These are phyloP conservation scores for Benincasa hispida DNA, from an alignment of 306 rosid genomes.

Conservation along the genomic window DNA sequence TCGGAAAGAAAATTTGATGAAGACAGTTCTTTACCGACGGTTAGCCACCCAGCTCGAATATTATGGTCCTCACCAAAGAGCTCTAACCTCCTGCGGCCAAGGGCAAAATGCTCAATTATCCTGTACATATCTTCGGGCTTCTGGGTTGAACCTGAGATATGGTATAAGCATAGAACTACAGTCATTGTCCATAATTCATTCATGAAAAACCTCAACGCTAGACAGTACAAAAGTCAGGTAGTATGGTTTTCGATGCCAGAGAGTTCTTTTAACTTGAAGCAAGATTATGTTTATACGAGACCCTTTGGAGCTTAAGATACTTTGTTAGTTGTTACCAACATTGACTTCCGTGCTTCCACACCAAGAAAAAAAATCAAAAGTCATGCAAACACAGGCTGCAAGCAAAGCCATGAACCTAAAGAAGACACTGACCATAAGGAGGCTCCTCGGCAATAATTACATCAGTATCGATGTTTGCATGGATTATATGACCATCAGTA, in stretches of 20 bases:
- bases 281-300: background rate
- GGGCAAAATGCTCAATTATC: conserved; percentile 97
- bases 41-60: conserved; percentile 92
- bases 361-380: conserved; percentile 4
- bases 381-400: background rate
- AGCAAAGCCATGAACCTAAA: background rate
- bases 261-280: background rate
- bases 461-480: conserved; percentile 97
- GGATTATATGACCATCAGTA: conserved; percentile 98
- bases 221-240: background rate
- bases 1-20: conserved; percentile 73
- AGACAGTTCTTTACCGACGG: conserved; percentile 68
- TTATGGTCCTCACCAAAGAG: conserved; percentile 98
- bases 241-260: background rate
- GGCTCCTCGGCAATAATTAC: conserved; percentile 98
- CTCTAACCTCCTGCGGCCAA: conserved; percentile 95
- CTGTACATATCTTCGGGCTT: conserved; percentile 99
- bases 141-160: conserved; percentile 79
- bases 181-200: background rate
- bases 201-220: background rate
- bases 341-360: background rate
- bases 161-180: background rate
- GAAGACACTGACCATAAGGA: conserved; percentile 69
- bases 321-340: background rate
- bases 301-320: background rate